Evolutionary conservation across 257 asterid species (phyloP).

Genomic region (Solanum stenotomum): DNA sequence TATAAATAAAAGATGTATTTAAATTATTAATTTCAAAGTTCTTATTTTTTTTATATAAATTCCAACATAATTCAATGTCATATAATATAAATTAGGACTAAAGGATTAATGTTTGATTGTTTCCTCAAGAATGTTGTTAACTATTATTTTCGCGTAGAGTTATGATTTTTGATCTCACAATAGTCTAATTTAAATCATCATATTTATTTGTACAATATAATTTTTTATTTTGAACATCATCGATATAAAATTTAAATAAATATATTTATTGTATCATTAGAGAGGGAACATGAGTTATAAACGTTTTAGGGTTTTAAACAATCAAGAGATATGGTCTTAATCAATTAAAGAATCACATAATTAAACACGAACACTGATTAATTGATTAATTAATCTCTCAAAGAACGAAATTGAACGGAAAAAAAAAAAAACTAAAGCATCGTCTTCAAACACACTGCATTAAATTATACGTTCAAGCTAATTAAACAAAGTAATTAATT

Average conservation of each 20-base stretch:
- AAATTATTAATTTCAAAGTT: background rate
- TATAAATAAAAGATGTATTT: background rate
- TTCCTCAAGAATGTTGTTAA: background rate
- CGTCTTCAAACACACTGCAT: background rate
- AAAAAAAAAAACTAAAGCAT: background rate
- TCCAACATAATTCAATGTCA: background rate
- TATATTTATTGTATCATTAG: background rate
- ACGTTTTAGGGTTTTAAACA: background rate
- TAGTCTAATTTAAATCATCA: background rate
- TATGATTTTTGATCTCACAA: background rate
- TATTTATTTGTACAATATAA: background rate
- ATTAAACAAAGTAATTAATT: background rate
- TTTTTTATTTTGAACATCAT: background rate
- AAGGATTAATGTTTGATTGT: background rate
- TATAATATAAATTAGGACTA: background rate
- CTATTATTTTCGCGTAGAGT: background rate
- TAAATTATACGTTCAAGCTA: background rate
- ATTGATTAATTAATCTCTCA: background rate
- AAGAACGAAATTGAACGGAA: background rate
- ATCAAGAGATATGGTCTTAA: background rate
- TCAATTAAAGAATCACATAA: background rate
- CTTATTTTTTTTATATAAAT: background rate
- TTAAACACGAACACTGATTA: background rate
- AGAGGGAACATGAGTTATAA: background rate
- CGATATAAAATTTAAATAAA: background rate